These are phyloP conservation scores for Exophiala lecanii-corni DNA, from an alignment of 2,329 filamentous ascomycete species.

Conservation along the genomic window DNA sequence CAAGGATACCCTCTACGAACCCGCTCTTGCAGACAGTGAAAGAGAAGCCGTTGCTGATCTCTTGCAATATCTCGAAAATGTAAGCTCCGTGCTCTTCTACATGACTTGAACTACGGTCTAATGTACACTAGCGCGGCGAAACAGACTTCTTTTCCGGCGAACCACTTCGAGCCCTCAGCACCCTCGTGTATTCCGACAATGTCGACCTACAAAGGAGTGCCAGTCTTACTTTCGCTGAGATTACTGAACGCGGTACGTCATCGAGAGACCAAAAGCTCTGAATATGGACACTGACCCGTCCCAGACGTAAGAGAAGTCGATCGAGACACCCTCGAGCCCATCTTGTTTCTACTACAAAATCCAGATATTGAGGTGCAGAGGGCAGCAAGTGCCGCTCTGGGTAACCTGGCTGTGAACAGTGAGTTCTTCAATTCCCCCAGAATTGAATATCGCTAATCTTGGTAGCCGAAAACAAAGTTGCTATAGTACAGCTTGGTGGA, in stretches of 20 bases:
- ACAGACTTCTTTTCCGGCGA: conserved; percentile 98
- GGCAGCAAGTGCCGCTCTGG: conserved; percentile 90
- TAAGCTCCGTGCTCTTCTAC: conserved; percentile 41
- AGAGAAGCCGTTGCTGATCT: conserved; percentile 94
- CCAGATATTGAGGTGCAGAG: conserved; percentile 95
- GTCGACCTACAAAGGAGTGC: conserved; percentile 96
- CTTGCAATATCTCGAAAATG: conserved; percentile 93
- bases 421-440: conserved; percentile 33
- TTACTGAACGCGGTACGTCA: conserved; percentile 82
- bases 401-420: conserved; percentile 97
- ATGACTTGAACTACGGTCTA: conserved; percentile 26
- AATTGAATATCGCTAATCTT: conserved; percentile 38
- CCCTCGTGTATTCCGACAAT: conserved; percentile 96
- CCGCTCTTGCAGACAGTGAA: conserved; percentile 89
- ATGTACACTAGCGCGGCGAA: conserved; percentile 67
- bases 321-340: conserved; percentile 89
- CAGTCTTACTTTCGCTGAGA: conserved; percentile 97
- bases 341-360: conserved; percentile 90
- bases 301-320: conserved; percentile 97
- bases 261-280: not conserved
- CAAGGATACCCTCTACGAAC: conserved; percentile 77
- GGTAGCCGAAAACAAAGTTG: conserved; percentile 94
- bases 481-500: conserved; percentile 89
- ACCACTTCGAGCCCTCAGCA: conserved; percentile 87
- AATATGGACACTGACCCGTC: too few relatives aligned